These are phyloP conservation scores for Linnemannia schmuckeri DNA, from an alignment of 192 early-diverging fungal genomes.

Conservation along the genomic window DNA sequence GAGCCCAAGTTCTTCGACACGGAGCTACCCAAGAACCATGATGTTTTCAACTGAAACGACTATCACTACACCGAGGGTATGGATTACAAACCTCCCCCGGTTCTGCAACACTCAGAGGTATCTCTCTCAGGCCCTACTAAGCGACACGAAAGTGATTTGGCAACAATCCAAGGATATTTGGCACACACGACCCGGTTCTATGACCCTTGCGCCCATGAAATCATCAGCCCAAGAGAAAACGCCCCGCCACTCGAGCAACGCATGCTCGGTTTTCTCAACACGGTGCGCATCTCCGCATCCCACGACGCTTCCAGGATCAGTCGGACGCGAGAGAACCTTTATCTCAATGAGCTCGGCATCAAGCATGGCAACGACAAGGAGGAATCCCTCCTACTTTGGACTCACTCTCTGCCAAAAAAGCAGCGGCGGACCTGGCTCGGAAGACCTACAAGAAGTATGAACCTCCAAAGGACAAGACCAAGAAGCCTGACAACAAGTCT, in stretches of 20 bases:
- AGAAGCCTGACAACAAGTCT: not conserved
- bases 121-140: no score
- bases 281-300: no score
- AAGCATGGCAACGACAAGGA: slow-evolving; percentile 4
- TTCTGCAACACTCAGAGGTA: no score
- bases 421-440: not conserved
- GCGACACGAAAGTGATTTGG: no score
- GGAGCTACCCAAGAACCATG: not conserved
- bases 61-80: no score
- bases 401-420: not conserved
- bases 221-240: not conserved
- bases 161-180: no score
- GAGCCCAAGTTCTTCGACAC: not conserved
- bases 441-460: slow-evolving; percentile 5
- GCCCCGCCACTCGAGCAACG: no score
- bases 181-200: no score
- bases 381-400: not conserved
- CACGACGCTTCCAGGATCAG: slow-evolving; percentile 9
- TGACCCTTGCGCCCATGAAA: not conserved
- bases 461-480: not conserved
- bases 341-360: slow-evolving; percentile 3
- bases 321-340: not conserved
- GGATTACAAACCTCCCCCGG: no score
- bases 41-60: not conserved
- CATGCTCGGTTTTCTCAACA: no score